Conservation (phyloP, 208 protist species). For the Acanthamoeba divionensis region DNA sequence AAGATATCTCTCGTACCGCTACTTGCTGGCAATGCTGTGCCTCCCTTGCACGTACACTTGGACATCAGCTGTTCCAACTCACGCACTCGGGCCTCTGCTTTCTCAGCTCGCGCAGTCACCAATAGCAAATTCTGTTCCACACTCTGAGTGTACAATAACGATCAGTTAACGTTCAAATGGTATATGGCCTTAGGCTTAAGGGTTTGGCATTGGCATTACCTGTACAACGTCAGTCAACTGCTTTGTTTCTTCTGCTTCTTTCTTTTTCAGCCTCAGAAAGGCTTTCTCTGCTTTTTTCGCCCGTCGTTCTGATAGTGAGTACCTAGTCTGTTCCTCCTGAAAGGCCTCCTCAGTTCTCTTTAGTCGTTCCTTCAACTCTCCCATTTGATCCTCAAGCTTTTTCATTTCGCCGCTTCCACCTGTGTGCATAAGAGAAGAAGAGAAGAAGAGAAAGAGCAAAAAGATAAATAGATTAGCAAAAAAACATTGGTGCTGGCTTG, state of each 20-base stretch:
- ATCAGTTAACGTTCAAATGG: not conserved
- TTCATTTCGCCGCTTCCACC: not conserved
- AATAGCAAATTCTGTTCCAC: slow-evolving; percentile 37
- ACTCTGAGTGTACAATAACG: not conserved
- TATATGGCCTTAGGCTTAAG: not conserved
- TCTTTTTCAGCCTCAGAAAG: not conserved
- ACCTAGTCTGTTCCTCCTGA: not conserved
- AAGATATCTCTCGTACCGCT: no score
- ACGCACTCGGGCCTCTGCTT: slow-evolving; percentile 29
- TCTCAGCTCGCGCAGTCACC: slow-evolving; percentile 20
- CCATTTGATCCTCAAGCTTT: not conserved
- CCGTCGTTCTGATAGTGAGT: not conserved
- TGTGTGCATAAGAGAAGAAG: no score
- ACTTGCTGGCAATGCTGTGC: no score
- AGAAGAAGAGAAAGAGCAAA: no score
- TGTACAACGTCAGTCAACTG: slow-evolving; percentile 40
- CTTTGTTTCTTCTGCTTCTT: slow-evolving; percentile 49
- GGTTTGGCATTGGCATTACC: not conserved
- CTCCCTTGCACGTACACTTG: not conserved
- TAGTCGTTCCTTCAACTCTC: not conserved
- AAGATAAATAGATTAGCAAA: no score
- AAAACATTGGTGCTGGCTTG: not conserved
- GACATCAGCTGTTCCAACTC: not conserved
- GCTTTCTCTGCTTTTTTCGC: slow-evolving; percentile 43
- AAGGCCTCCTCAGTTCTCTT: not conserved